Evolutionary conservation across 441 rosid species (phyloP), one percentile per base, ranked within the genome.

Genomic region (Raphanus hybrid): DNA sequence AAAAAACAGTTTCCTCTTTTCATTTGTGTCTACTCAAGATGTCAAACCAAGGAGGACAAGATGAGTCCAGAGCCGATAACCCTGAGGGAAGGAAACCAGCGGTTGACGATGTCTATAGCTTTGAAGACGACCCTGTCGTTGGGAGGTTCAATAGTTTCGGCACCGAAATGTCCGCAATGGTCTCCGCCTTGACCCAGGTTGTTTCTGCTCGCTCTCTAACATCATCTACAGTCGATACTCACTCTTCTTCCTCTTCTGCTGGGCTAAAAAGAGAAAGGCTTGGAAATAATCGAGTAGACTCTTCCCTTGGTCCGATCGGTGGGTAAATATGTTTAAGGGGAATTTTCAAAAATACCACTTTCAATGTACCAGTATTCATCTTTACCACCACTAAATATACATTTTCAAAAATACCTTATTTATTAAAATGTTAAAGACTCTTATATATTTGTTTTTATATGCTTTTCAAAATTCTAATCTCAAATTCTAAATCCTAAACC

Each of bases 91-190:
- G 5, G 7, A 50, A 58, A 11, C 68, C 54, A 65, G 10, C 27
- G 5, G 32, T 10, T 5, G 69, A 64, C 54, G 69, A 14, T 41
- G 39, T 39, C 37, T 76, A 73, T 27, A 60, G 52, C 52, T 58
- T 75, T 45, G 84, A 77, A 35, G 68, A 64, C 11, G 71, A 64
- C 16, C 73, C 78, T 67, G 45, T 78, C 67, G 81, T 81, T 45
- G 67, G 76, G 16, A 82, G 72, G 43, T 81, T 76, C 75, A 77
- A 81, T 41, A 79, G 74, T 10, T 54, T 75, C 0, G 69, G 82
- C 7, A 78, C 81, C 2, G 94, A 87, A 86, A 87, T 81, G 87
- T 88, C 94, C 0, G 87, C 85, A 0, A 84, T 89, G 80, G 91
- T 89, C 9, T 83, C 89, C 0, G 90, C 89, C 52, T 86, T 87